Percentiles rank a stretch among this genome's conserved stretches.
Conservation (phyloP, 495 filamentous ascomycete genomes). For the Penicillium paxilli region DNA sequence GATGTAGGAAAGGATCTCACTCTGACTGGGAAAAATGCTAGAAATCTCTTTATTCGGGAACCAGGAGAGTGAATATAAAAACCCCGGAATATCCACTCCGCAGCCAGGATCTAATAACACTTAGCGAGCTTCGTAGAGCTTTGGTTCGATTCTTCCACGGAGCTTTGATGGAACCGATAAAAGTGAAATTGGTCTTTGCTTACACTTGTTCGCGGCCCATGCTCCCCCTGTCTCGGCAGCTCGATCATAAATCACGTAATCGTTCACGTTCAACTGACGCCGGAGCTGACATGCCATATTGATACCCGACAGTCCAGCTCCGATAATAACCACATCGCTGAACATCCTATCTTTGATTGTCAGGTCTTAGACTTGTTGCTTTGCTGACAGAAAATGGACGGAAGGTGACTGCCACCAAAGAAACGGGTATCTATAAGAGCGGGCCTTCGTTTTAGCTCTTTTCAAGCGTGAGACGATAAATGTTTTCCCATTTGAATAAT, state of each 20-base stretch:
- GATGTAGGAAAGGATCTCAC: constrained; percentile 12
- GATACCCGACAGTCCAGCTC: constrained; percentile 28
- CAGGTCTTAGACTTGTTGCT: not conserved
- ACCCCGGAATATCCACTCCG: constrained; percentile 28
- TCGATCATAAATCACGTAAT: constrained; percentile 30
- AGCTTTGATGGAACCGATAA: too few species aligned
- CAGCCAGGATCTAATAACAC: constrained; percentile 23
- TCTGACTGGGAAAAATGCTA: constrained; percentile 19
- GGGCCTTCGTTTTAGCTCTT: too few species aligned
- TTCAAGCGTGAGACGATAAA: too few species aligned
- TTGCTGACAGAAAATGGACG: too few species aligned
- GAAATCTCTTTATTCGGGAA: constrained; percentile 26
- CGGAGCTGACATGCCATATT: constrained; percentile 27
- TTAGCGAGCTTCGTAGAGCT: not conserved
- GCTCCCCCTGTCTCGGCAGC: constrained; percentile 22
- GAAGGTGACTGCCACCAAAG: too few species aligned
- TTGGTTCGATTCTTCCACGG: not conserved
- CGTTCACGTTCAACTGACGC: constrained; percentile 15
- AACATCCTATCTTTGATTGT: constrained; percentile 1
- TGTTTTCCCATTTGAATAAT: too few species aligned
- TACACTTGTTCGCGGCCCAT: constrained; percentile 30
- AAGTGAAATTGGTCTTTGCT: too few species aligned
- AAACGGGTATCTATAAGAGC: too few species aligned
- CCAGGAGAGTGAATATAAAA: constrained; percentile 29
- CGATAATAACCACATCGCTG: constrained; percentile 26